Evolutionary conservation across 1,284 basidiomycete species (phyloP).

Genomic region (Cryptococcus wingfieldii): DNA sequence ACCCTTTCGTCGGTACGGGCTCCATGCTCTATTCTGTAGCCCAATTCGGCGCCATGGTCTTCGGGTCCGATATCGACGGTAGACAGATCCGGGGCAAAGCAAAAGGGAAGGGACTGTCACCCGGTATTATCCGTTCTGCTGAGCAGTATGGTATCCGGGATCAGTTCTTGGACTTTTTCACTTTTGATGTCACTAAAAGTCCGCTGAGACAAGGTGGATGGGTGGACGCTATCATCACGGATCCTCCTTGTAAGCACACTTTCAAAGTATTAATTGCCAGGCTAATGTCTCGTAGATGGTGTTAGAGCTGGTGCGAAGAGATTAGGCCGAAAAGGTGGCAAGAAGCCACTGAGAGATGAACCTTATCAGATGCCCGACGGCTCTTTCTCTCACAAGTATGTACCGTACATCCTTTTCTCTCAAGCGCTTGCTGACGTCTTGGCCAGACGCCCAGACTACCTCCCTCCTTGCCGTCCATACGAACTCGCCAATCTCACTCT

Average conservation of each 20-base stretch:
- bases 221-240: constrained; percentile 92
- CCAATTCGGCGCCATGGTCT: constrained; percentile 79
- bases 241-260: constrained; percentile 74
- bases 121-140: constrained; percentile 76
- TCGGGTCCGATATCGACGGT: constrained; percentile 96
- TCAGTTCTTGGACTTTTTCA: constrained; percentile 76
- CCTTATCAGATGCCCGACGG: constrained; percentile 45
- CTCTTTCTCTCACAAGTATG: constrained; percentile 45
- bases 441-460: constrained; percentile 63
- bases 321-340: constrained; percentile 61
- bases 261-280: background rate
- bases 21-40: constrained; percentile 85
- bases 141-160: constrained; percentile 74
- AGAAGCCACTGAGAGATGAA: constrained; percentile 40
- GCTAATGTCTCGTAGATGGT: constrained; percentile 62
- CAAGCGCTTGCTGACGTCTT: background rate
- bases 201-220: constrained; percentile 83
- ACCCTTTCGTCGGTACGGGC: constrained; percentile 95
- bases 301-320: constrained; percentile 95
- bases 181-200: constrained; percentile 83
- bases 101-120: constrained; percentile 41
- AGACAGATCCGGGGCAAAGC: constrained; percentile 92
- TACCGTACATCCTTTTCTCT: background rate
- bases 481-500: constrained; percentile 78
- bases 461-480: constrained; percentile 86